Percentiles rank a stretch among this genome's conserved stretches.
Evolutionary conservation across 345 rosid species (phyloP).

Genomic region (Citrus reticulata): DNA sequence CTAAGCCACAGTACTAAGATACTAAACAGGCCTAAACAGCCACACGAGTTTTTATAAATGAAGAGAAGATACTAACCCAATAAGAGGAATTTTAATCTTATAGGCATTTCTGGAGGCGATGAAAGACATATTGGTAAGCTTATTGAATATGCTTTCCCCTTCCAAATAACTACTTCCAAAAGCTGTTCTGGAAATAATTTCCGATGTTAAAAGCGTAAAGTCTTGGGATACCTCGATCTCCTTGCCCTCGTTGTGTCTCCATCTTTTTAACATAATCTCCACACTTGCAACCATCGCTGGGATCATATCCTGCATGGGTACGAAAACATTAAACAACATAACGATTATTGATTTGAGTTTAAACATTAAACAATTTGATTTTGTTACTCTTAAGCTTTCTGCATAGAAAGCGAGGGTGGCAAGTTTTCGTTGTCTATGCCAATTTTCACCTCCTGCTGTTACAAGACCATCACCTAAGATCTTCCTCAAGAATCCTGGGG

Average conservation of each 20-base stretch:
- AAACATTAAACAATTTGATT: neutral
- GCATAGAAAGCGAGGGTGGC: slow-evolving; percentile 48
- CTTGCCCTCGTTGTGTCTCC: slow-evolving; percentile 27
- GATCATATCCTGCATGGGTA: slow-evolving; percentile 14
- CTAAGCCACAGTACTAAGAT: too few relatives aligned
- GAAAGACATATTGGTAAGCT: slow-evolving; percentile 20
- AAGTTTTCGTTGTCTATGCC: slow-evolving; percentile 38
- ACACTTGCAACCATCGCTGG: slow-evolving; percentile 35
- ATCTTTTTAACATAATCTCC: slow-evolving; percentile 40
- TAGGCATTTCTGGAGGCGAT: slow-evolving; percentile 12
- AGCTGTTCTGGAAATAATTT: slow-evolving; percentile 41
- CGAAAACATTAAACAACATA: too few relatives aligned
- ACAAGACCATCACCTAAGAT: slow-evolving; percentile 40
- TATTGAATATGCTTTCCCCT: slow-evolving; percentile 35
- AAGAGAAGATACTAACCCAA: slow-evolving; percentile 18
- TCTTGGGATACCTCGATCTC: slow-evolving; percentile 42
- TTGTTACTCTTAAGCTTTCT: slow-evolving; percentile 21
- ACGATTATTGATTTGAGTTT: too few relatives aligned
- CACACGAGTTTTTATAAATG: too few relatives aligned
- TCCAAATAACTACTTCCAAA: slow-evolving; percentile 48
- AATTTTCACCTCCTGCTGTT: slow-evolving; percentile 32
- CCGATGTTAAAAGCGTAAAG: slow-evolving; percentile 29
- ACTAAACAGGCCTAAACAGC: too few relatives aligned
- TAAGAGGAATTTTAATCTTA: slow-evolving; percentile 23
- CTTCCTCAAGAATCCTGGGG: neutral